Evolutionary conservation across 2,329 filamentous ascomycete genomes (phyloP).

Genomic region (Exophiala phaeomuriformis): DNA sequence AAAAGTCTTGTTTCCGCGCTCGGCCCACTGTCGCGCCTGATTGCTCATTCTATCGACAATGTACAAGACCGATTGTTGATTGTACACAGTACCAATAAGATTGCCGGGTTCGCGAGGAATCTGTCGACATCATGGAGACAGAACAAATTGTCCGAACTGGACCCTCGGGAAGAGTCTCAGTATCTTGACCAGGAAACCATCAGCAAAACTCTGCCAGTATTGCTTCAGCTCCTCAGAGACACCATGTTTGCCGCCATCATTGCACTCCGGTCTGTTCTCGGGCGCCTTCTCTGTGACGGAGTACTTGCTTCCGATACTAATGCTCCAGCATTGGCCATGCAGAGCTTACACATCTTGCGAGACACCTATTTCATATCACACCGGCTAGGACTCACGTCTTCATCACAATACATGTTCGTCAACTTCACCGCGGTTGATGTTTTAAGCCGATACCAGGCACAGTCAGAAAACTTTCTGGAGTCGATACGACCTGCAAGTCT

Average conservation of each 20-base stretch:
- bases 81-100: conserved; percentile 47
- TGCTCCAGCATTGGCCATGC: conserved; percentile 61
- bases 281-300: conserved; percentile 54
- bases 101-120: conserved; percentile 60
- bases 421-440: conserved; percentile 77
- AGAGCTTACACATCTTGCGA: conserved; percentile 65
- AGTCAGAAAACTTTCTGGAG: conserved; percentile 60
- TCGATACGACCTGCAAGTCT: conserved; percentile 52
- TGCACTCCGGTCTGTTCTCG: conserved; percentile 65
- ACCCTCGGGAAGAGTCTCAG: conserved; percentile 57
- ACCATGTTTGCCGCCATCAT: conserved; percentile 69
- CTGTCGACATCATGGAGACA: conserved; percentile 66
- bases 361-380: conserved; percentile 77
- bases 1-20: conserved; percentile 54
- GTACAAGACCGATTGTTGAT: conserved; percentile 41
- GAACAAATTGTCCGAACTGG: conserved; percentile 65
- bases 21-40: conserved; percentile 56
- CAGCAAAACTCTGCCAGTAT: conserved; percentile 57
- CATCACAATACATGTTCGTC: conserved; percentile 78
- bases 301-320: conserved; percentile 48
- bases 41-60: conserved; percentile 56
- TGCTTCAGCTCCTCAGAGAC: conserved; percentile 70
- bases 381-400: conserved; percentile 62
- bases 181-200: conserved; percentile 60
- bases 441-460: conserved; percentile 60